Base-by-base conservation (phyloP, 805 yeast species). In the Candida golubevii region DNA sequence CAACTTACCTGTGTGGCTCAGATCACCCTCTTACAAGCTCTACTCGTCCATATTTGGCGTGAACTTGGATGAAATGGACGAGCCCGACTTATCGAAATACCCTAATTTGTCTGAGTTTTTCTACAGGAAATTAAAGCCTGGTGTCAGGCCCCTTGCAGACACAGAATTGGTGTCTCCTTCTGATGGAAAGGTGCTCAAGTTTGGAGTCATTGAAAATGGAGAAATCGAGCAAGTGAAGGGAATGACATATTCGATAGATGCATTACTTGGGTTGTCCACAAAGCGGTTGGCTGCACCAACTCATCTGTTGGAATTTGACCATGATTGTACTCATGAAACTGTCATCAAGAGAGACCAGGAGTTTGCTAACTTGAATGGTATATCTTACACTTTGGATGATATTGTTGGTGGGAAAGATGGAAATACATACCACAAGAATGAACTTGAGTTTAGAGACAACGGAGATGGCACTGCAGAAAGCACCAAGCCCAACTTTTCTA, bases 201-300 rank as follows among this genome's bases (percentile, higher is more conserved):
- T 88, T 47, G 99, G 99, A 23, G 71, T 79, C 28, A 79, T 87
- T 33, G 80, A 79, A 42, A 77, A 84, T 54, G 96, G 96, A 30
- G 87, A 85, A 53, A 88, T 93, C 48, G 98, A 93, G 63, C 98
- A 91, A 64, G 98, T 93, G 34, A 93, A 93, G 67, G 99, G 99
- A 7, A 79, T 93, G 80, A 88, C 95, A 1, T 93, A 93, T 63
- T 83, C 95, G 2, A 76, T 93, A 12, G 91, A 87, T 53, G 90
- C 95, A 8, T 77, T 93, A 43, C 73, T 93, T 37, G 99, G 99
- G 4, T 74, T 78, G 39, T 67, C 72, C 7, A 63, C 73, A 10
- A 59, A 61, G 13, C 51, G 61, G 32, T 60, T 79, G 45, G 84
- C 83, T 10, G 83, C 83, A 1, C 84, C 84, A 4, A 61, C 73